Evolutionary conservation across 2,329 filamentous ascomycete genomes (phyloP), one percentile per base, ranked within the genome.

Genomic region (Ascochyta viciae-villosae): DNA sequence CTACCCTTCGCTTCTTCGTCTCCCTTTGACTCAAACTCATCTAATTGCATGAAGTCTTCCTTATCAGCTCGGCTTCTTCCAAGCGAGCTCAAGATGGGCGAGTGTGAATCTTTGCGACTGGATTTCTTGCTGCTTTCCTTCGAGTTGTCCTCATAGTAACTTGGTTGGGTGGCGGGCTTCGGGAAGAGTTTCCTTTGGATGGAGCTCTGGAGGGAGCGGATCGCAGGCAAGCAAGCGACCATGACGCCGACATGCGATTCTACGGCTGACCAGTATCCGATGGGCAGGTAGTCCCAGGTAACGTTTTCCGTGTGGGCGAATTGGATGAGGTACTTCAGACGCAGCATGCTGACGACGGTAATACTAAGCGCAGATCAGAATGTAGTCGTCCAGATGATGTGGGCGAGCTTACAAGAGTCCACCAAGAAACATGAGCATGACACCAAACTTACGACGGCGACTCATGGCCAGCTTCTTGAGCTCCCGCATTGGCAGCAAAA

Each of bases 281-380:
- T 56, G 4, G 66, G 58, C 0, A 63, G 54, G n/a, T 71, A 71
- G 47, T 72, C 69, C 69, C 76, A 77, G 2, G 70, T 74, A 2
- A 76, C 55, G 56, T 81, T 81, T 0, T 71, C 50, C 1, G 77
- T 76, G 24, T 72, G 74, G 10, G 76, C 74, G 58, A 81, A 81
- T 22, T 75, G 65, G 34, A 81, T 73, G 41, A 81, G 67, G 19
- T 74, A 77, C 23, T 76, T 73, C 3, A 81, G 63, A 8, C 79
- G 76, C 26, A 81, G 63, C 24, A 77, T 74, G 51, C 77, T 79
- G 56, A 81, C 70, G n/a, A 81, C 57, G 3, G 77, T 81, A 35
- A 80, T 77, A 49, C 77, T 80, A 34, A 24, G 8, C 2, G 6
- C 15, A 13, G 24, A 37, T 56, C 6, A 60, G 47, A 7, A 22